phyloP scores from a whole-genome alignment of 768 basidiomycete species.

The Omphalotus guepiniiformis region DNA sequence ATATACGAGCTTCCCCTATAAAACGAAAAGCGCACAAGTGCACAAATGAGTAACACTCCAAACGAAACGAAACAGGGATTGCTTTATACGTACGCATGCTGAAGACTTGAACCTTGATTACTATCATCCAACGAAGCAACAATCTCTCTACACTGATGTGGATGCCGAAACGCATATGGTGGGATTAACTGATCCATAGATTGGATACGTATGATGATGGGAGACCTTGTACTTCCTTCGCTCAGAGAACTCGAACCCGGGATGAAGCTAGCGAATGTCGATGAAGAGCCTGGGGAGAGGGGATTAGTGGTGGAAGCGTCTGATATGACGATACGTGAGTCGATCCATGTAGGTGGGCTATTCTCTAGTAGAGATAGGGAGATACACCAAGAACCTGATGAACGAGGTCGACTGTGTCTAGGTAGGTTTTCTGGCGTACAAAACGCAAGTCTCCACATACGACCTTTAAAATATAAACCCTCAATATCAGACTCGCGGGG shows the following conservation, averaged over 20 bases:
- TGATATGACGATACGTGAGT: conserved; percentile 46
- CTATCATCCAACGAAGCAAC: conserved; percentile 37
- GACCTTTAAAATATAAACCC: conserved; percentile 39
- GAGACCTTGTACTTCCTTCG: conserved; percentile 22
- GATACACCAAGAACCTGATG: conserved; percentile 43
- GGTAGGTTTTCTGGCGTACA: conserved; percentile 17
- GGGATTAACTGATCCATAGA: conserved; percentile 27
- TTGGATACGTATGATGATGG: conserved; percentile 35
- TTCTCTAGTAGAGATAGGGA: conserved; percentile 48
- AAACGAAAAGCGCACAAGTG: conserved; percentile 8
- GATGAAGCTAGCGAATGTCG: not conserved
- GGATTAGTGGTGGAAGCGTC: conserved; percentile 17
- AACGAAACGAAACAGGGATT: not conserved
- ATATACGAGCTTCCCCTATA: conserved; percentile 44
- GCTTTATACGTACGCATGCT: conserved; percentile 54
- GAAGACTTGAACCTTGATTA: conserved; percentile 39
- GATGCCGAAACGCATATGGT: conserved; percentile 4
- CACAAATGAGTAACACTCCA: not conserved
- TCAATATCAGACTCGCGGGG: no score
- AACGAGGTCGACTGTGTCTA: not conserved
- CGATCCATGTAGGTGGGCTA: conserved; percentile 55
- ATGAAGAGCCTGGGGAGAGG: conserved; percentile 7
- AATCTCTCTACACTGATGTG: conserved; percentile 21
- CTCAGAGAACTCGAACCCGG: conserved; percentile 4
- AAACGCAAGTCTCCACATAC: conserved; percentile 56